Evolutionary conservation across 2,329 filamentous ascomycete genomes (phyloP).

Genomic region (Botrytis sinoallii): DNA sequence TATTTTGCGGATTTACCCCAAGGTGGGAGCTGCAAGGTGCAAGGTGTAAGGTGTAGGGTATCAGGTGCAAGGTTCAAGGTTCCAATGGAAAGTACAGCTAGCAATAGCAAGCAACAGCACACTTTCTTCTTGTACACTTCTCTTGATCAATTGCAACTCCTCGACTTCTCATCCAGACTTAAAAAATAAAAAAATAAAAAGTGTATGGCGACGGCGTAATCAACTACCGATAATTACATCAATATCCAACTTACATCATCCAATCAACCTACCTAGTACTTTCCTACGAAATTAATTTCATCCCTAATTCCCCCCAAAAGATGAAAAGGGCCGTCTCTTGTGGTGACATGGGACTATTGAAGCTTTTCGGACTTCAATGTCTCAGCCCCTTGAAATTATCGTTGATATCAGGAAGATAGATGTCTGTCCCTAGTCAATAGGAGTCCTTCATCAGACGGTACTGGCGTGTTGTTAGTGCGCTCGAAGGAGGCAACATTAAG

Average conservation of each 20-base stretch:
- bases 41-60: background rate
- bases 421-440: background rate
- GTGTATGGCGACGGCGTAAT: background rate
- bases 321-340: conserved; percentile 15
- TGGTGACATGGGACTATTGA: conserved; percentile 14
- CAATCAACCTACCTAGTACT: background rate
- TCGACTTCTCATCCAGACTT: no score
- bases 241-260: no score
- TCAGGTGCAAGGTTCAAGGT: background rate
- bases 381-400: conserved; percentile 17
- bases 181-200: background rate
- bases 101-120: background rate
- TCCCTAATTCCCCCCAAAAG: background rate
- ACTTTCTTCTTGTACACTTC: background rate
- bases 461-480: conserved; percentile 8
- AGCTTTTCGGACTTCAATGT: conserved; percentile 16
- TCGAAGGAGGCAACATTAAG: background rate
- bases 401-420: background rate
- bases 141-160: no score
- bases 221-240: conserved; percentile 2
- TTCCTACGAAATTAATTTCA: background rate
- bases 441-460: background rate
- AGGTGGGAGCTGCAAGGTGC: background rate
- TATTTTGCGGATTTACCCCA: conserved; percentile 2
- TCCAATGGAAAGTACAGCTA: background rate